phyloP scores from a whole-genome alignment of 2,329 filamentous ascomycete genomes.

The Colletotrichum salicis region DNA sequence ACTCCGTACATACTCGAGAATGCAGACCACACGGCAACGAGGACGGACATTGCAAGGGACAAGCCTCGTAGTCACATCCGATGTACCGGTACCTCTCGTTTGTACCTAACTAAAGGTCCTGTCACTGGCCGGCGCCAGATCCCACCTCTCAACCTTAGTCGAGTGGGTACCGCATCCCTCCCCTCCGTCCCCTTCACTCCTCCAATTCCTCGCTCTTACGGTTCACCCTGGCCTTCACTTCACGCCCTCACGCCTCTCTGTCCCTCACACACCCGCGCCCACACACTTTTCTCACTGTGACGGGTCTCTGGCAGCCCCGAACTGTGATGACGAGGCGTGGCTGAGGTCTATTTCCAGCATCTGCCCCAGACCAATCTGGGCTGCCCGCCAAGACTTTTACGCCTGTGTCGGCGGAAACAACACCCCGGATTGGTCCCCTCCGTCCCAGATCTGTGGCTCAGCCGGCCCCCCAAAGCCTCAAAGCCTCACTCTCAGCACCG shows the following conservation, averaged over 20 bases:
- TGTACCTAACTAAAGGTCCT: slow-evolving; percentile 24
- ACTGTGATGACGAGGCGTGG: slow-evolving; percentile 54
- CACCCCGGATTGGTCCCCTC: slow-evolving; percentile 11
- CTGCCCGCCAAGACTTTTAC: background rate
- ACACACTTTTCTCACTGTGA: slow-evolving; percentile 5
- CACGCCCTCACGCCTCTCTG: background rate
- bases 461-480: background rate
- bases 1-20: background rate
- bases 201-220: background rate
- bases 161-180: background rate
- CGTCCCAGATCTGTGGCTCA: slow-evolving; percentile 32
- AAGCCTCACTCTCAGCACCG: slow-evolving; percentile 31
- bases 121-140: slow-evolving; percentile 16
- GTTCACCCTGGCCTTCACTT: no score
- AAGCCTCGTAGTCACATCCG: background rate
- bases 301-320: slow-evolving; percentile 19
- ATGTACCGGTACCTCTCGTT: slow-evolving; percentile 17
- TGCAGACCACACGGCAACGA: background rate
- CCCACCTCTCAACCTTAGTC: background rate
- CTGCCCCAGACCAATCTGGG: slow-evolving; percentile 10
- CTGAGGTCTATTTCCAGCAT: slow-evolving; percentile 30
- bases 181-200: background rate
- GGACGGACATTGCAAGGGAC: background rate
- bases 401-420: background rate
- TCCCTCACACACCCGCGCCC: slow-evolving; percentile 1